These are phyloP conservation scores for Saccharomycopsis sp. DNA, from an alignment of 805 yeast species.

Conservation along the genomic window DNA sequence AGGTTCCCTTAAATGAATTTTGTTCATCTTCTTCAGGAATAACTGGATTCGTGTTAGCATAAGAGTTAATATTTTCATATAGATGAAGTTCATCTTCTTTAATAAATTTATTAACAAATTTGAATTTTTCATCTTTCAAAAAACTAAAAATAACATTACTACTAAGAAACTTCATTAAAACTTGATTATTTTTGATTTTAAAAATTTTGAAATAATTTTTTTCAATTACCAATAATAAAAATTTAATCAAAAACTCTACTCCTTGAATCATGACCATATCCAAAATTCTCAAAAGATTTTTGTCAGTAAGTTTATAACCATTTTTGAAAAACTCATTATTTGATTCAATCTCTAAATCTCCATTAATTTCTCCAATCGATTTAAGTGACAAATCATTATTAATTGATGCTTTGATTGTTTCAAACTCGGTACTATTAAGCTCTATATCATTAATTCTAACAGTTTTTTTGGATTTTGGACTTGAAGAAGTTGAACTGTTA, in stretches of 20 bases:
- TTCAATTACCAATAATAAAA: slow-evolving; percentile 15
- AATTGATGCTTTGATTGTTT: slow-evolving; percentile 10
- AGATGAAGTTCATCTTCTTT: slow-evolving; percentile 7
- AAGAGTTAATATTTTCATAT: slow-evolving; percentile 7
- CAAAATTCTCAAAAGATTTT: slow-evolving; percentile 11
- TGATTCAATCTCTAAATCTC: slow-evolving; percentile 1
- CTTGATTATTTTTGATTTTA: slow-evolving; percentile 11
- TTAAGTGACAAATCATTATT: not conserved
- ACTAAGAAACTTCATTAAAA: slow-evolving; percentile 12
- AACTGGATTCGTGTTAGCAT: not conserved
- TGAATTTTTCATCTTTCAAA: slow-evolving; percentile 9
- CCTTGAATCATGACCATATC: slow-evolving; percentile 18
- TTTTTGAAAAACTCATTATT: slow-evolving; percentile 7
- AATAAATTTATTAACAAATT: slow-evolving; percentile 7
- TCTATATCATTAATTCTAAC: slow-evolving; percentile 6
- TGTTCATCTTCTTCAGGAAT: not conserved
- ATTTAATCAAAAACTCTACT: slow-evolving; percentile 16
- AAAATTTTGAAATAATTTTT: slow-evolving; percentile 18
- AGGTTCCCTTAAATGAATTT: not conserved
- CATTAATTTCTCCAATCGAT: slow-evolving; percentile 4
- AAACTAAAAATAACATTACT: slow-evolving; percentile 13
- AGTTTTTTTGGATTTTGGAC: not conserved
- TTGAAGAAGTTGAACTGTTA: not conserved
- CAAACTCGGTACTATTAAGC: slow-evolving; percentile 6
- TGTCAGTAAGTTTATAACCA: slow-evolving; percentile 12